Evolutionary conservation across 164 flowering plant species (phyloP), one percentile per base, ranked within the genome.

Genomic region (Houttuynia cordata): DNA sequence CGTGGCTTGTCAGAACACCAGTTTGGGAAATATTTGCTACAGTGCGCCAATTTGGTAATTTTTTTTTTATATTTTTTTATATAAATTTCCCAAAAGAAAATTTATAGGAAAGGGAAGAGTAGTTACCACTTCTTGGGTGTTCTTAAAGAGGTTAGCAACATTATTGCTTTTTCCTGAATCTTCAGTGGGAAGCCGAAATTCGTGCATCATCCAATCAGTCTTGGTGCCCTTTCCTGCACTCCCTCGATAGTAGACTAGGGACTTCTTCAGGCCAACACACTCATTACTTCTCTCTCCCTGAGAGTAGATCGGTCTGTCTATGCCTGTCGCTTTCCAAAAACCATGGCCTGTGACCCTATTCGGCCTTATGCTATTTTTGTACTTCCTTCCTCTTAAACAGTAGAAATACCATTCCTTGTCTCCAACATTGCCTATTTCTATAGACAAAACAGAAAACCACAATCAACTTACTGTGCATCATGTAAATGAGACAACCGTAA

Each of bases 201-300:
- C 97, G 61, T 91, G 96, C 97, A 91, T 88, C 97, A 91, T 91
- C 97, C 97, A 91, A 58, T 91, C 96, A 19, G 97, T 91, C 77
- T 91, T 91, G 60, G 88, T 79, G 64, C 97, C 97, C 77, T 91
- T 91, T 18, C 97, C 96, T 1, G 97, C 96, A 34, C 83, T 81
- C 39, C 97, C 97, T 30, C 88, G 75, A 62, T 91, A 91, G 71
- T 86, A 91, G 0, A 91, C 97, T 12, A 91, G 68, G 0, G 97
- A 88, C 62, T 91, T 91, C 79, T 91, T 91, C 40, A 91, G 88
- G 7, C 97, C 97, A 57, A 91, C 76, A 71, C 79, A 23, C 24
- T 75, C 74, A 30, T 70, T 67, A 21, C 62, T 50, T 30, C 22
- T 42, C n/a, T 76, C 71, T 49, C 73, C 79, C 18, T 57, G 49